phyloP scores from a whole-genome alignment of 2,329 filamentous ascomycete genomes.

The Emmonsia crescens region DNA sequence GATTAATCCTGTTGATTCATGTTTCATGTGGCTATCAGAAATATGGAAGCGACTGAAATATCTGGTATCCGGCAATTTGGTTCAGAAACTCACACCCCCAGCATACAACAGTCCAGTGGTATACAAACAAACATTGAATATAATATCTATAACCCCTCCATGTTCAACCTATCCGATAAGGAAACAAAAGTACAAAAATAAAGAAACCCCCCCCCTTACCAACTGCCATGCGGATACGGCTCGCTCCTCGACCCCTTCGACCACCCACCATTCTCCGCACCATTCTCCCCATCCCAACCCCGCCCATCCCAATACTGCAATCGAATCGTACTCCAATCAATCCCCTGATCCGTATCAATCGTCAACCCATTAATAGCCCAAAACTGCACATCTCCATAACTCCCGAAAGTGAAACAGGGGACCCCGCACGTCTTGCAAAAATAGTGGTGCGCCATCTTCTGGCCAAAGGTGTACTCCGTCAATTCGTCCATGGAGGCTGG shows the following conservation, averaged over 20 bases:
- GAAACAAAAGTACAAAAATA: not conserved
- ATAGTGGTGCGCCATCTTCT: conserved; percentile 4
- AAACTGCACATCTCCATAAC: not conserved
- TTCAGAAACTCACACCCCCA: too few relatives aligned
- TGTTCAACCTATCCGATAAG: too few relatives aligned
- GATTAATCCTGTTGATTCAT: not conserved
- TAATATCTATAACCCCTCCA: too few relatives aligned
- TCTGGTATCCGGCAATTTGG: not conserved
- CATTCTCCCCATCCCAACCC: too few relatives aligned
- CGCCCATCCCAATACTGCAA: conserved; percentile 12
- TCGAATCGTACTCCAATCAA: conserved; percentile 10
- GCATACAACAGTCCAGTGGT: too few relatives aligned
- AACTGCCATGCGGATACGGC: conserved; percentile 9
- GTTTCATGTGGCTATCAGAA: not conserved
- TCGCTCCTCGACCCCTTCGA: conserved; percentile 3
- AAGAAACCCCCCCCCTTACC: not conserved
- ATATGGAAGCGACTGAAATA: not conserved
- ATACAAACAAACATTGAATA: too few relatives aligned
- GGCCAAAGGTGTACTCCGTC: conserved; percentile 7
- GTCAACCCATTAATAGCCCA: conserved; percentile 8
- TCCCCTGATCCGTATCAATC: conserved; percentile 6
- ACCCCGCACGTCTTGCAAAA: conserved; percentile 13
- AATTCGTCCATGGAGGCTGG: conserved; percentile 8
- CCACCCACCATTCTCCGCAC: conserved; percentile 1
- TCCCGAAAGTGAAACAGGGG: conserved; percentile 4